These are phyloP conservation scores for Penicillium brasilianum DNA, from an alignment of 2,329 filamentous ascomycete genomes.

Conservation along the genomic window DNA sequence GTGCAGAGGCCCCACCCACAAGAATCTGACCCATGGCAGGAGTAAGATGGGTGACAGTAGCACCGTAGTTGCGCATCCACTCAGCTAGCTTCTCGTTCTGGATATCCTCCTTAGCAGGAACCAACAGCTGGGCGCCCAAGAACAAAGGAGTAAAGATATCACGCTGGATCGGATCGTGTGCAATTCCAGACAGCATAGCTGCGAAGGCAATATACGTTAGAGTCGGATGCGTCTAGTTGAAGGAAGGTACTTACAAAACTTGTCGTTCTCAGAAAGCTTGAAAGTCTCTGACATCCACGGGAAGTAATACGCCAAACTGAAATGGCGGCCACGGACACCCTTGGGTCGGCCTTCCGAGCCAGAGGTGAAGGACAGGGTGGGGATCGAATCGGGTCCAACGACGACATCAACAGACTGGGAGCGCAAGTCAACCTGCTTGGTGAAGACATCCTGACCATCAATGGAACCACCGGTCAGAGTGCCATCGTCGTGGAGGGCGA, in stretches of 20 bases:
- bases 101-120: slow-evolving; percentile 83
- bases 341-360: slow-evolving; percentile 81
- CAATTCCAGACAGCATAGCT: slow-evolving; percentile 83
- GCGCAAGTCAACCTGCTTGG: slow-evolving; percentile 57
- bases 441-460: slow-evolving; percentile 71
- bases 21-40: slow-evolving; percentile 97
- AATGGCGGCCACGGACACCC: slow-evolving; percentile 87
- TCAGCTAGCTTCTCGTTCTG: slow-evolving; percentile 82
- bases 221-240: neutral
- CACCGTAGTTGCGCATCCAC: slow-evolving; percentile 78
- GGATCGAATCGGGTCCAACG: slow-evolving; percentile 83
- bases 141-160: slow-evolving; percentile 93
- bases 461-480: slow-evolving; percentile 69
- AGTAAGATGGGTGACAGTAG: slow-evolving; percentile 85
- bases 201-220: neutral
- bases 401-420: slow-evolving; percentile 69
- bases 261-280: slow-evolving; percentile 70
- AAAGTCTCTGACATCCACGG: slow-evolving; percentile 92
- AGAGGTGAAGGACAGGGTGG: slow-evolving; percentile 75
- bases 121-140: slow-evolving; percentile 76
- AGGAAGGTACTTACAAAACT: slow-evolving; percentile 55
- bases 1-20: slow-evolving; percentile 77
- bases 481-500: slow-evolving; percentile 75
- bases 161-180: slow-evolving; percentile 62
- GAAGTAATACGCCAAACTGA: slow-evolving; percentile 82